These are phyloP conservation scores for Aureobasidium sp. DNA, from an alignment of 2,329 filamentous ascomycete genomes.

Conservation along the genomic window DNA sequence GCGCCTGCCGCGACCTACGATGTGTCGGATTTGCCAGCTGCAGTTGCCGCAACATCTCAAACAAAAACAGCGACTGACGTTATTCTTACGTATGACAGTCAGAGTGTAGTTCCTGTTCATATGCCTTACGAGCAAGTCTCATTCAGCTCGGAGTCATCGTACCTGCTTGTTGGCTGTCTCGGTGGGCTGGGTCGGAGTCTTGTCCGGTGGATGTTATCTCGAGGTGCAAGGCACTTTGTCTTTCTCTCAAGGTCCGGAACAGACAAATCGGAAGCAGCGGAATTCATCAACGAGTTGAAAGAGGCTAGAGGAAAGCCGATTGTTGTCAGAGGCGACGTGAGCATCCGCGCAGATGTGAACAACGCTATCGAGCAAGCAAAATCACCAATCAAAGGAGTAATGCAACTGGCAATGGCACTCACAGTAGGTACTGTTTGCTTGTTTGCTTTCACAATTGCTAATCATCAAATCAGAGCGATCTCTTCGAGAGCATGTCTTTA, in stretches of 20 bases:
- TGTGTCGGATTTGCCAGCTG: not conserved
- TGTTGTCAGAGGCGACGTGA: not conserved
- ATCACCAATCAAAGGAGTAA: not conserved
- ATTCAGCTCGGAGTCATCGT: not conserved
- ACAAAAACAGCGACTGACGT: not conserved
- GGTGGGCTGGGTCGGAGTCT: not conserved
- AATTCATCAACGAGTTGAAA: not conserved
- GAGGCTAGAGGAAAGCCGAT: too few species aligned
- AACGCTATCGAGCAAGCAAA: not conserved
- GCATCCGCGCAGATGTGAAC: not conserved
- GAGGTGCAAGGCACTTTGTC: not conserved
- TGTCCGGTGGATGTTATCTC: not conserved
- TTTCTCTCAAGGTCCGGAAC: not conserved
- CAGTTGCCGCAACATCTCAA: not conserved
- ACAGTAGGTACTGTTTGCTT: not conserved
- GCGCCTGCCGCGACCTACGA: not conserved
- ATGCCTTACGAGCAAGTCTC: not conserved
- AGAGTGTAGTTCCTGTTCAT: not conserved
- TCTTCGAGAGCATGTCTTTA: slow-evolving; percentile 20
- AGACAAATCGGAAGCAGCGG: not conserved
- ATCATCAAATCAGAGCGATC: not conserved
- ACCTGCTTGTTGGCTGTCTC: not conserved
- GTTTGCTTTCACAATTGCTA: not conserved
- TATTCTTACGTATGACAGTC: not conserved
- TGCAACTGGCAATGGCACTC: not conserved